Evolutionary conservation across 2,329 filamentous ascomycete genomes (phyloP).

Genomic region (Periconia macrospinosa): DNA sequence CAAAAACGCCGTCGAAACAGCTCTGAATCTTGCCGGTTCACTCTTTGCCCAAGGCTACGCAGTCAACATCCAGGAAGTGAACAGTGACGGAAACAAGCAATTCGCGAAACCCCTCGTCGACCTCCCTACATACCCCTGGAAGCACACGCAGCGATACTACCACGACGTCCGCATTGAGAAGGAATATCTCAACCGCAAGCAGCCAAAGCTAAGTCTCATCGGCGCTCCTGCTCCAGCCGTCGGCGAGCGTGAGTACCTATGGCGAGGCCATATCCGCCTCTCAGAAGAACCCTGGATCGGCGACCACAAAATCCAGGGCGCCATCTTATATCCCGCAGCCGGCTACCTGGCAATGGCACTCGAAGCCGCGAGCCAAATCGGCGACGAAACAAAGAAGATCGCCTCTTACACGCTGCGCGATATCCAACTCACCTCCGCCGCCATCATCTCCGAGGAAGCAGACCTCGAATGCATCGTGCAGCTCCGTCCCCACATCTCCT

Average conservation of each 20-base stretch:
- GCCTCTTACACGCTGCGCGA: background rate
- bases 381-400: background rate
- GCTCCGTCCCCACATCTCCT: conserved; percentile 9
- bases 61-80: background rate
- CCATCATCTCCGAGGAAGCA: background rate
- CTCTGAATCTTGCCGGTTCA: conserved; percentile 15
- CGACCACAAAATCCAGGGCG: conserved; percentile 25
- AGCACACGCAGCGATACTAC: conserved; percentile 26
- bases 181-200: background rate
- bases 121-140: conserved; percentile 31
- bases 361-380: conserved; percentile 3
- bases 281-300: conserved; percentile 27
- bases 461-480: conserved; percentile 7
- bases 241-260: conserved; percentile 7
- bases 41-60: conserved; percentile 11
- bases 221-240: conserved; percentile 16
- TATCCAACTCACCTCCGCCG: background rate
- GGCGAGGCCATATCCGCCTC: conserved; percentile 14
- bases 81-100: background rate
- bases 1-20: conserved; percentile 10
- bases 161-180: conserved; percentile 4
- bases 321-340: conserved; percentile 7
- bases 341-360: conserved; percentile 2
- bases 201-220: background rate
- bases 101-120: conserved; percentile 6